Percentiles rank a stretch among this genome's conserved stretches.
phyloP scores from a whole-genome alignment of 1,139 yeast genomes.

The Saccharomycopsis hybrid region DNA sequence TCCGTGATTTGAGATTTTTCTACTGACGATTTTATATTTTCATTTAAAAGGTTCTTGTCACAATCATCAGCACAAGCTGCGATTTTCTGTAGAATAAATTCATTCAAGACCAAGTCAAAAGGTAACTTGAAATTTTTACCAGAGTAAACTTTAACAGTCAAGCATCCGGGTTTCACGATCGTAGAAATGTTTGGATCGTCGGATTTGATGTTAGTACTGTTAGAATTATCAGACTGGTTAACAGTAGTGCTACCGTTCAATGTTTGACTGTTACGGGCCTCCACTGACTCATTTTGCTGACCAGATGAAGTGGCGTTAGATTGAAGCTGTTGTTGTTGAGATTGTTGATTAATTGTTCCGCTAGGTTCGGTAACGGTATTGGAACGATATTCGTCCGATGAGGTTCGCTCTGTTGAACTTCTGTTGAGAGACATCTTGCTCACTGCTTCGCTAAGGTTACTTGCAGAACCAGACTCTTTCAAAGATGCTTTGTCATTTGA shows the following conservation, averaged over 20 bases:
- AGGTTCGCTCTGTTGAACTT: too few species aligned
- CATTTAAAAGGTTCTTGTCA: constrained; percentile 21
- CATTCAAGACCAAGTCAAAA: constrained; percentile 31
- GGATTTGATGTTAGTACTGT: constrained; percentile 4
- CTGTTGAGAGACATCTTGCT: constrained; percentile 12
- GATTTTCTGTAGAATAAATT: constrained; percentile 19
- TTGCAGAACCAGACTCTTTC: constrained; percentile 2
- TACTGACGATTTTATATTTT: constrained; percentile 14
- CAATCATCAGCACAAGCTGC: constrained; percentile 19
- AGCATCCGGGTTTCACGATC: constrained; percentile 53
- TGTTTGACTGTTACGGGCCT: neutral
- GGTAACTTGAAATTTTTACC: constrained; percentile 60
- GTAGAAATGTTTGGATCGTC: constrained; percentile 11
- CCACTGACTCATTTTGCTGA: neutral
- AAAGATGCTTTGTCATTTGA: constrained; percentile 3
- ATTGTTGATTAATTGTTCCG: neutral
- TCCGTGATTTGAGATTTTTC: constrained; percentile 3
- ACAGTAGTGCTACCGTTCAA: neutral
- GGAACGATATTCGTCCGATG: constrained; percentile 23
- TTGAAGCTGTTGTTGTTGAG: too few species aligned
- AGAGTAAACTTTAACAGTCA: constrained; percentile 62
- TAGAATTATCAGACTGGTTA: neutral
- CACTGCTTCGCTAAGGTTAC: constrained; percentile 12
- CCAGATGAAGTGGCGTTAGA: too few species aligned
- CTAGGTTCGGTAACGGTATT: neutral